Conservation (phyloP, 169 alveolate genomes). For the Cryptosporidium tyzzeri region DNA sequence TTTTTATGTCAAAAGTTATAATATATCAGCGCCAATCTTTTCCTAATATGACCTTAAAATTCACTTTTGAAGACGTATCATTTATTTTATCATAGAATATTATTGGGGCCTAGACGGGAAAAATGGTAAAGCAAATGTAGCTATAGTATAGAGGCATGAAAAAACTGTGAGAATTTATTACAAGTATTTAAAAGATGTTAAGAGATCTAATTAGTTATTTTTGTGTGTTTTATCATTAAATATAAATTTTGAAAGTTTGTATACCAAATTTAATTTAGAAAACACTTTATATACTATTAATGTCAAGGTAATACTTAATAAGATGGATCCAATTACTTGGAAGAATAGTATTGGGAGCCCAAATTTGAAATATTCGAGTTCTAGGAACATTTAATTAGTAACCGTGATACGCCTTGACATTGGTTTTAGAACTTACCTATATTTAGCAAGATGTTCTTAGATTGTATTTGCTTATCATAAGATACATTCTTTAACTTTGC, state of each 20-base stretch:
- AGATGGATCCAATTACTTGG: slow-evolving; percentile 5
- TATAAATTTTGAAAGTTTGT: slow-evolving; percentile 27
- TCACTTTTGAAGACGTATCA: neutral
- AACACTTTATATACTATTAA: neutral
- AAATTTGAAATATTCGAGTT: neutral
- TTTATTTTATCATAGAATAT: neutral
- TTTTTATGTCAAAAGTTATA: neutral
- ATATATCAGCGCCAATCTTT: neutral
- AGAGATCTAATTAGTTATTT: neutral
- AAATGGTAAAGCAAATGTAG: neutral
- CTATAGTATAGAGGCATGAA: neutral
- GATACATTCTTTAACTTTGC: slow-evolving; percentile 17
- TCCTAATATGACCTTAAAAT: neutral
- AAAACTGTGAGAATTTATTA: no score
- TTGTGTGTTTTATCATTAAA: slow-evolving; percentile 7
- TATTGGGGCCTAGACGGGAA: neutral
- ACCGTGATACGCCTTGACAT: no score
- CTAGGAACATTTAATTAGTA: neutral
- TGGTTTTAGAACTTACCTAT: slow-evolving; percentile 8
- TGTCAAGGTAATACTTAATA: neutral
- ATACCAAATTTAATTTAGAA: neutral
- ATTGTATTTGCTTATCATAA: slow-evolving; percentile 1
- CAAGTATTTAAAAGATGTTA: neutral
- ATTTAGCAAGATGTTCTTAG: slow-evolving; percentile 5
- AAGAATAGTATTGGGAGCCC: slow-evolving; percentile 3